Percentiles rank a stretch among this genome's conserved stretches.
Conservation (phyloP, 163 green algal genomes). For the Scenedesmus sp. region DNA sequence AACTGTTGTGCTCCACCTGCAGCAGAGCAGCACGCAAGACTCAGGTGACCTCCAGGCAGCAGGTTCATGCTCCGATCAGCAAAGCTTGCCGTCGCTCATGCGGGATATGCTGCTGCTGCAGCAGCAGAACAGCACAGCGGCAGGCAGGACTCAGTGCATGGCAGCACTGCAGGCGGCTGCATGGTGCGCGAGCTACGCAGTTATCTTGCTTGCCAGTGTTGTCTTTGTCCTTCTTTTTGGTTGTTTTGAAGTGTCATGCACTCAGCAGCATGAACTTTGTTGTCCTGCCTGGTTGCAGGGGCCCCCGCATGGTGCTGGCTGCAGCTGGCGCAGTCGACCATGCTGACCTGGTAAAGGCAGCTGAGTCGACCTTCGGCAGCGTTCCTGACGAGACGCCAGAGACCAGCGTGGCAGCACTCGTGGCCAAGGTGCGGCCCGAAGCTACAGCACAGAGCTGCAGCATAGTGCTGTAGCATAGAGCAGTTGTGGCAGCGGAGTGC, state of each 20-base stretch:
- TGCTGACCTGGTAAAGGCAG: constrained; percentile 90
- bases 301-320: constrained; percentile 95
- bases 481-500: background rate
- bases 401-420: constrained; percentile 59
- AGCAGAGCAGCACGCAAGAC: constrained; percentile 86
- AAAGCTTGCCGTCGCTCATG: too few relatives aligned
- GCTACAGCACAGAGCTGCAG: too few relatives aligned
- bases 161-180: constrained; percentile 85
- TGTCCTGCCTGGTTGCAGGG: constrained; percentile 61
- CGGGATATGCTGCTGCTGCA: background rate
- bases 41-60: constrained; percentile 95
- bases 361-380: constrained; percentile 84
- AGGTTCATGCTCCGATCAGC: too few relatives aligned
- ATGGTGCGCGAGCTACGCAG: background rate
- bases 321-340: constrained; percentile 96
- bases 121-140: constrained; percentile 94
- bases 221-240: too few relatives aligned
- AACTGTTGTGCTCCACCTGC: too few relatives aligned
- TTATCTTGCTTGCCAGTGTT: background rate
- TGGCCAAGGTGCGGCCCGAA: constrained; percentile 59
- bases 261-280: background rate
- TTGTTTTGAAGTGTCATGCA: too few relatives aligned
- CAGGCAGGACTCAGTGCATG: constrained; percentile 94
- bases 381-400: constrained; percentile 82
- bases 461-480: background rate